These are phyloP conservation scores for Barnettozyma siamensis DNA, from an alignment of 805 yeast species.

Conservation along the genomic window DNA sequence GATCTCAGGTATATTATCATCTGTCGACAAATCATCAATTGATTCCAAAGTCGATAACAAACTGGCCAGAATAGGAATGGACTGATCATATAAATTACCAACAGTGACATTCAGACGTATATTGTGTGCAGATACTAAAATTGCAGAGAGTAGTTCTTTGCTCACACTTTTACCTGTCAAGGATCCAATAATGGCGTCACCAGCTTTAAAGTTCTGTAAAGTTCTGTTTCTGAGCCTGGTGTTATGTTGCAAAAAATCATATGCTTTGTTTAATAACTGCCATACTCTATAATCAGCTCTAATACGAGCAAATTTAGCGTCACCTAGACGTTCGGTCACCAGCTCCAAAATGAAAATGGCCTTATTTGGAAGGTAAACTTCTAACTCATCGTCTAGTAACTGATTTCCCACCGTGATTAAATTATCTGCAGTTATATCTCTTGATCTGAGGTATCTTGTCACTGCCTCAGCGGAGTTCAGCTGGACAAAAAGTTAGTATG, in stretches of 20 bases:
- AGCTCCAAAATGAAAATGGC: constrained; percentile 53
- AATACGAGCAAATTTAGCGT: constrained; percentile 36
- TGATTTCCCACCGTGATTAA: constrained; percentile 32
- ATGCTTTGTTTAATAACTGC: constrained; percentile 40
- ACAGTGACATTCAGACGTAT: constrained; percentile 15
- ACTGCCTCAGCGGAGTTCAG: constrained; percentile 39
- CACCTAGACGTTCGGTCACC: constrained; percentile 55
- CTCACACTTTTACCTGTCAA: constrained; percentile 13
- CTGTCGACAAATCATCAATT: neutral
- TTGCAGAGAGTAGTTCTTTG: neutral
- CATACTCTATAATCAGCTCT: constrained; percentile 41
- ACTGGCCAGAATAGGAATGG: constrained; percentile 11
- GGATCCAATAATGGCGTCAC: constrained; percentile 30
- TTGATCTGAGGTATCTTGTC: constrained; percentile 55
- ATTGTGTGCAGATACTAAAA: constrained; percentile 12
- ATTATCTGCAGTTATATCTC: constrained; percentile 37
- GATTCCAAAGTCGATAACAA: constrained; percentile 17
- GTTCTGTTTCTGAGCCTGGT: constrained; percentile 32
- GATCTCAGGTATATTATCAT: constrained; percentile 7
- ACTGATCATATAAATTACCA: constrained; percentile 11
- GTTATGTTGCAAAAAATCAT: constrained; percentile 29
- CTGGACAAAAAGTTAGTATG: constrained; percentile 4
- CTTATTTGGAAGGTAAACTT: constrained; percentile 48
- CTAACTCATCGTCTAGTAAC: constrained; percentile 29
- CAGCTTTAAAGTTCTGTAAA: constrained; percentile 37